A percentile compares a stretch with the other conserved stretches of the same genome.
Evolutionary conservation across 148 eudicot species (phyloP).

Genomic region (Nepenthes mirabilis): DNA sequence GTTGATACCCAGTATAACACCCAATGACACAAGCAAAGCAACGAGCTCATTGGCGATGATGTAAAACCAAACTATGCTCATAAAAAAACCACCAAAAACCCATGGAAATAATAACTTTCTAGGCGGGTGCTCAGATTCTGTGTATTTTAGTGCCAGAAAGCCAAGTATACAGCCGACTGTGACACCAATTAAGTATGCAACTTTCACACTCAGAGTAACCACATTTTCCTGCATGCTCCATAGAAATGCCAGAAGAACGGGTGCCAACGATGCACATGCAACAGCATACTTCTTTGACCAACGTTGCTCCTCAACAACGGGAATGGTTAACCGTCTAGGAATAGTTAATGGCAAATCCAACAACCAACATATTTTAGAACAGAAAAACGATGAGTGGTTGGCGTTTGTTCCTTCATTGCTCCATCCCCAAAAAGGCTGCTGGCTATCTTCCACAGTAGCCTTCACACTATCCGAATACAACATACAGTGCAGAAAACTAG

Average conservation of each 20-base stretch:
- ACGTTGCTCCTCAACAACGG: conserved; percentile 47
- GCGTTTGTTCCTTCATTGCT: background rate
- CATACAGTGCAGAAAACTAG: conserved; percentile 50
- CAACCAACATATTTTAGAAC: too few relatives aligned
- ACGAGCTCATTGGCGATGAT: conserved; percentile 61
- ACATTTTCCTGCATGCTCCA: conserved; percentile 34
- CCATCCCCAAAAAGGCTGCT: background rate
- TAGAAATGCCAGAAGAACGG: conserved; percentile 41
- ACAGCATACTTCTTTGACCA: conserved; percentile 68
- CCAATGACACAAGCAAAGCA: conserved; percentile 38
- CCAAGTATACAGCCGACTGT: conserved; percentile 27
- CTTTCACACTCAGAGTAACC: conserved; percentile 8
- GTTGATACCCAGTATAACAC: conserved; percentile 39
- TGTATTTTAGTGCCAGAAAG: conserved; percentile 24
- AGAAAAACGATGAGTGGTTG: background rate
- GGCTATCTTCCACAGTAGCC: background rate
- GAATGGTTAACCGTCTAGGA: conserved; percentile 58
- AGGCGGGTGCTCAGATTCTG: conserved; percentile 45
- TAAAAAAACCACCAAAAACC: conserved; percentile 59
- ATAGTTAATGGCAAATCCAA: conserved; percentile 41
- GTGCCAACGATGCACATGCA: conserved; percentile 52
- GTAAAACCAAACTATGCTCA: conserved; percentile 79
- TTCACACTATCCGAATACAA: conserved; percentile 49
- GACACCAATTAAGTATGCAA: conserved; percentile 27
- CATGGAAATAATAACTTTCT: conserved; percentile 37